These are phyloP conservation scores for Wickerhamomyces alni DNA, from an alignment of 805 yeast species.

Conservation along the genomic window DNA sequence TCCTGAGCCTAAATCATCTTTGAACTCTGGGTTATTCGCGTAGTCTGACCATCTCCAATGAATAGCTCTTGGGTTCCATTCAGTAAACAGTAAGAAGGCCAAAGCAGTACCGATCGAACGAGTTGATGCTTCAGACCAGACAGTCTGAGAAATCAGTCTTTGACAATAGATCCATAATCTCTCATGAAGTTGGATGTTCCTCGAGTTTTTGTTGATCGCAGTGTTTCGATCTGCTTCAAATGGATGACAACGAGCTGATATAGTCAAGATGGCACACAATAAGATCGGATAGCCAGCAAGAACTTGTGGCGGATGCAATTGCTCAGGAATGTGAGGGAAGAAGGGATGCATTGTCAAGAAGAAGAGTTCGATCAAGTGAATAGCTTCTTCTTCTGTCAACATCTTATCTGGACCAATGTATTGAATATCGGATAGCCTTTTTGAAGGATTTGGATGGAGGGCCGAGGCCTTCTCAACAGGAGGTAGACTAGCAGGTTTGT, in stretches of 20 bases:
- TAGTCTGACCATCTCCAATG: constrained; percentile 86
- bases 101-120: constrained; percentile 81
- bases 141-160: constrained; percentile 72
- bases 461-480: constrained; percentile 26
- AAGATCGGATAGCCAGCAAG: constrained; percentile 77
- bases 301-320: constrained; percentile 57
- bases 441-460: constrained; percentile 28
- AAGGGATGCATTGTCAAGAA: constrained; percentile 82
- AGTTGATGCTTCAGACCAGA: constrained; percentile 92
- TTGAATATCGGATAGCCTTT: constrained; percentile 50
- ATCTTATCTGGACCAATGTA: constrained; percentile 55
- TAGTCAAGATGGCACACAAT: constrained; percentile 73
- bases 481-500: constrained; percentile 21
- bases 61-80: constrained; percentile 94
- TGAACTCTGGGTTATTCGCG: constrained; percentile 51
- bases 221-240: constrained; percentile 34
- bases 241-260: constrained; percentile 71
- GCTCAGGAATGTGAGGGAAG: constrained; percentile 80
- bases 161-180: constrained; percentile 83
- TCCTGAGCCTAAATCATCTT: constrained; percentile 7
- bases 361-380: constrained; percentile 49
- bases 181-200: constrained; percentile 66
- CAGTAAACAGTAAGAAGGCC: constrained; percentile 80
- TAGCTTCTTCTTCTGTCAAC: constrained; percentile 59
- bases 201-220: constrained; percentile 25